Base-by-base conservation (phyloP, 257 asterid genomes). In the Nicotiana obtusifolia region DNA sequence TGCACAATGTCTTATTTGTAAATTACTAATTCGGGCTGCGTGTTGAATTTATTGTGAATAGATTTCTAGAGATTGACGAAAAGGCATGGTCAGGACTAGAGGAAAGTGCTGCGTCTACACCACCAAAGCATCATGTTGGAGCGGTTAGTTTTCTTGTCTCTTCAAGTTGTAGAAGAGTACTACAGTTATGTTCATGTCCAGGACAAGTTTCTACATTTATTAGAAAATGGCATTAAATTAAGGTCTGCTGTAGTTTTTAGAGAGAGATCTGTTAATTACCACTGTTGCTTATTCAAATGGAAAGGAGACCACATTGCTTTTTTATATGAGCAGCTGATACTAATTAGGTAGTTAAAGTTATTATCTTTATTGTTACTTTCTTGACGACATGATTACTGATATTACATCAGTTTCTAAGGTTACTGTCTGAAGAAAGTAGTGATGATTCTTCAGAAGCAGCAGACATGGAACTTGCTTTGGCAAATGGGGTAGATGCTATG, bases 41-140 rank as follows among this genome's bases (percentile, higher is more conserved):
- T 44, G 28, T 80, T 62, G 76, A 66, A 44, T 64, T 80, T 64
- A 11, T 71, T 28, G 41, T 81, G 79, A 37, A 56, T 81, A 94
- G 98, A 89, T 88, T 85, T 87, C 82, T 94, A 68, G 94, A 88
- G 87, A 90, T 94, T 81, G 97, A 91, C 41, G 87, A 86, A 47
- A 87, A 86, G 88, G 91, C 97, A 28, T 93, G 98, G 98, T 87
- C 84, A 33, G 98, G 95, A 81, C 90, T 94, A 77, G 97, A 93
- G 93, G 93, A 93, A 84, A 91, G 97, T 82, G 88, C 93, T 37
- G 91, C 83, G 11, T 87, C 86, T 86, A 86, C 96, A 64, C 86
- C 90, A 17, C 91, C 89, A 2, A 91, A 85, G 61, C 86, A 91
- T 89, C 97, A 92, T 78, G 93, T 92, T 84, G 99, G 97, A 86